Conservation (phyloP, 169 alveolate genomes). For the Cystoisospora suis region DNA sequence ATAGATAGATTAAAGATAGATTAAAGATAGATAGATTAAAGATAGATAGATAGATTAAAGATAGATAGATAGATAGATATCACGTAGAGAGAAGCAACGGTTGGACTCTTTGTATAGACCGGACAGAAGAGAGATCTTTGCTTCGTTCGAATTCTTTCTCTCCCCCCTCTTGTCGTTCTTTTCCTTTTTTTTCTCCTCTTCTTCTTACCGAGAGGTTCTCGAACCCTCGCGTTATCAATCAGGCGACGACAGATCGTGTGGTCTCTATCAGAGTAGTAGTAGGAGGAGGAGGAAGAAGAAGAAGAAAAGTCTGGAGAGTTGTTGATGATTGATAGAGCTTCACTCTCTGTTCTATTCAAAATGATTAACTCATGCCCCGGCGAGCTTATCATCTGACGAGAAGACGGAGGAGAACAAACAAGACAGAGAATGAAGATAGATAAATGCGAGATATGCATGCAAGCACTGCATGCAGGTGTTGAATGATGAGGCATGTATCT, state of each 20-base stretch:
- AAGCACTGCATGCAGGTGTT: too few relatives aligned
- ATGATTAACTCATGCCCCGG: slow-evolving; percentile 25
- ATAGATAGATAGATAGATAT: too few relatives aligned
- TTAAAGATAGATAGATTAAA: not conserved
- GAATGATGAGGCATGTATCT: too few relatives aligned
- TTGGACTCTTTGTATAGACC: not conserved
- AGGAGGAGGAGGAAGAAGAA: not conserved
- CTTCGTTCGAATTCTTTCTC: not conserved
- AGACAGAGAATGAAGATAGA: too few relatives aligned
- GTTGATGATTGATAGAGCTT: not conserved
- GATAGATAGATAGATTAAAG: too few relatives aligned
- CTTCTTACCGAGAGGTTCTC: slow-evolving; percentile 10
- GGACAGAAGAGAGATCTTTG: not conserved
- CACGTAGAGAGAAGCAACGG: not conserved
- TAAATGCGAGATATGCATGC: too few relatives aligned
- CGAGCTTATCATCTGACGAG: not conserved
- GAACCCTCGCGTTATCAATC: not conserved
- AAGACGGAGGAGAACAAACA: not conserved
- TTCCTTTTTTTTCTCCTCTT: not conserved
- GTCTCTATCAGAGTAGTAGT: not conserved
- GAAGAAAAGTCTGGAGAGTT: too few relatives aligned
- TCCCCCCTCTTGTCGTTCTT: not conserved
- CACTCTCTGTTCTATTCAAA: slow-evolving; percentile 4
- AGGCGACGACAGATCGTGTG: not conserved
- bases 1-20: not conserved